phyloP scores from a whole-genome alignment of 306 rosid genomes.

The Corylus heterophylla region DNA sequence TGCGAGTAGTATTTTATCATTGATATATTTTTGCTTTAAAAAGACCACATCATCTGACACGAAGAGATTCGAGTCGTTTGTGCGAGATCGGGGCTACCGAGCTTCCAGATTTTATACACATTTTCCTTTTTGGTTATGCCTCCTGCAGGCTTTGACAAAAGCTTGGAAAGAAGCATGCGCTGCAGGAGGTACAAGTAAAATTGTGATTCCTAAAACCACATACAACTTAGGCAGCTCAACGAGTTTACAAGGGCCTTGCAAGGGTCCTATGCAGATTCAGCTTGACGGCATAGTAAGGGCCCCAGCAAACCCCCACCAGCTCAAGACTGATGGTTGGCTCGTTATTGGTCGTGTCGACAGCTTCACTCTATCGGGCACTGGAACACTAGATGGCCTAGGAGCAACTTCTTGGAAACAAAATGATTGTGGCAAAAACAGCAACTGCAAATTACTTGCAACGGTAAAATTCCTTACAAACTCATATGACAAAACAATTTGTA shows the following conservation, averaged over 20 bases:
- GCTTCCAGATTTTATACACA: no score
- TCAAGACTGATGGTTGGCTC: slow-evolving; percentile 37
- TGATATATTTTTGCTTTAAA: no score
- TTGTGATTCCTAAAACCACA: slow-evolving; percentile 25
- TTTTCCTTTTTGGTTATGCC: background rate
- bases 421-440: slow-evolving; percentile 15
- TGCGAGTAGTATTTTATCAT: no score
- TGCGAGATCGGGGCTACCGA: no score
- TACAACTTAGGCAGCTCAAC: slow-evolving; percentile 2
- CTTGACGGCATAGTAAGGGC: slow-evolving; percentile 40
- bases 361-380: slow-evolving; percentile 43
- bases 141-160: slow-evolving; percentile 16
- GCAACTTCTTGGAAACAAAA: slow-evolving; percentile 33
- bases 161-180: slow-evolving; percentile 54
- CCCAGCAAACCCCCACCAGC: background rate
- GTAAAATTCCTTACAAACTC: slow-evolving; percentile 24
- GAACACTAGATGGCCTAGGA: slow-evolving; percentile 54
- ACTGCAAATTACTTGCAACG: slow-evolving; percentile 23
- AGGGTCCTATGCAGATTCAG: slow-evolving; percentile 31
- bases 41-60: no score
- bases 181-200: background rate
- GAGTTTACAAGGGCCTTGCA: slow-evolving; percentile 39
- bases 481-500: no score
- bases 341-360: slow-evolving; percentile 16
- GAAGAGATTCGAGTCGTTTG: no score